Base-by-base conservation (phyloP, 208 protist genomes). In the Endotrypanum monterogeii region DNA sequence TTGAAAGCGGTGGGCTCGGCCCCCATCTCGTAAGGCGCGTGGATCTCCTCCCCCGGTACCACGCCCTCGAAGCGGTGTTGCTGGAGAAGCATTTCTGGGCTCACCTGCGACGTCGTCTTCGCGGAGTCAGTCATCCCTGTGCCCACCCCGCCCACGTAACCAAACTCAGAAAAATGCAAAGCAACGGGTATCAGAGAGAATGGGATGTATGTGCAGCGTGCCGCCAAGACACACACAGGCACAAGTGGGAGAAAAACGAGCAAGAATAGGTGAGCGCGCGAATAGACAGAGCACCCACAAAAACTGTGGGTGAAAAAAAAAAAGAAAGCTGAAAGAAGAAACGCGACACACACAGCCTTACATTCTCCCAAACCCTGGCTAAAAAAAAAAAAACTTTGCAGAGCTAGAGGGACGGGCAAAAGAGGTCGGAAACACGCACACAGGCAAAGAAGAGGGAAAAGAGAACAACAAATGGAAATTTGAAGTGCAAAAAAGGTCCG, bases 1-100 rank as follows among this genome's bases (percentile, higher is more conserved):
- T 48, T 54, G 18, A 25, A 39, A 35, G 35, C 30, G 20, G 66
- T 30, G 32, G 8, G 20, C 1, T 61, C 67, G 2, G 6, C 67
- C n/a, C 46, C 62, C 0, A 18, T 32, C 62, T 76, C 76, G 58
- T 80, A 80, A 8, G 76, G 76, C 16, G 76, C 69, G 52, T 80
- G 69, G 14, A 41, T 75, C 37, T 80, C 70, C 8, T 18, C 57
- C 25, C 50, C 70, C 20, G 30, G 23, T 7, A 18, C 30, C 46
- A 48, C 44, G 41, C 58, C 54, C 6, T 37, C 25, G 30, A 2
- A 28, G 50, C 44, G 30, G 44, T 57, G 46, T 9, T 52, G 32
- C 50, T 39, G 46, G 16, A 25, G 5, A 56, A 70, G 9, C 12
- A 18, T 1, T 20, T 70, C 65, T 20, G 65, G 18, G 46, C 65